Evolutionary conservation across 768 basidiomycete species (phyloP).

Genomic region (Royoungia palumana): DNA sequence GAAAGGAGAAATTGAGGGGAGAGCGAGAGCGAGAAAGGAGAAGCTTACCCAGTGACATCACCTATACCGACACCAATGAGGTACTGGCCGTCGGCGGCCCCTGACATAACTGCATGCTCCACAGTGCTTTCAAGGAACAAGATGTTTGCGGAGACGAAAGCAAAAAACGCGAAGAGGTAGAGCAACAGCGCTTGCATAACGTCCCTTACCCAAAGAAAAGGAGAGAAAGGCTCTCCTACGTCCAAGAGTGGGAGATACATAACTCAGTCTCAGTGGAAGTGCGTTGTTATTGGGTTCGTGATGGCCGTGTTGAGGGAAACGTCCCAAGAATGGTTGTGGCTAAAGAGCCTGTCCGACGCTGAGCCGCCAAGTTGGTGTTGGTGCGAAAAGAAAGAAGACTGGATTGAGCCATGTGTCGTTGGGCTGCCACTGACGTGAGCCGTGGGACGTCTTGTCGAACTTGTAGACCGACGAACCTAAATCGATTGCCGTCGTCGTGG

Average conservation of each 20-base stretch:
- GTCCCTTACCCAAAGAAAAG: slow-evolving; percentile 31
- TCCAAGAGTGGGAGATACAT: slow-evolving; percentile 25
- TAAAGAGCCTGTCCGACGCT: too few relatives aligned
- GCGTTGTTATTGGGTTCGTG: too few relatives aligned
- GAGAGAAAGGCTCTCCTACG: slow-evolving; percentile 12
- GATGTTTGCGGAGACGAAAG: slow-evolving; percentile 30
- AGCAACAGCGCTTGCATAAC: slow-evolving; percentile 39
- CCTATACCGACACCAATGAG: slow-evolving; percentile 41
- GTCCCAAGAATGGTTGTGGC: too few relatives aligned
- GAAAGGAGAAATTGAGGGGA: background rate
- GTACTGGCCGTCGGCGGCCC: slow-evolving; percentile 17
- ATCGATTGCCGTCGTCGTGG: too few relatives aligned
- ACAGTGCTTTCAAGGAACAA: slow-evolving; percentile 10
- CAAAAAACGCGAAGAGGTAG: slow-evolving; percentile 45
- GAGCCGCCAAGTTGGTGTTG: too few relatives aligned
- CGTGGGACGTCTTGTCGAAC: too few relatives aligned
- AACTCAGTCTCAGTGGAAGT: background rate
- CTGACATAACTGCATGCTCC: background rate
- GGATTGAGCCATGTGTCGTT: too few relatives aligned
- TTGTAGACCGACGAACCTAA: too few relatives aligned
- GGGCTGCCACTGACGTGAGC: too few relatives aligned
- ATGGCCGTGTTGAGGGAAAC: too few relatives aligned
- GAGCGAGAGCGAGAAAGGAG: background rate
- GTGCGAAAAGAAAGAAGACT: too few relatives aligned
- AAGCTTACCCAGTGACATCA: slow-evolving; percentile 73